Percentiles rank a stretch among this genome's conserved stretches.
phyloP scores from a whole-genome alignment of 1,139 yeast species.

The Debaryomycetaceae sp. region DNA sequence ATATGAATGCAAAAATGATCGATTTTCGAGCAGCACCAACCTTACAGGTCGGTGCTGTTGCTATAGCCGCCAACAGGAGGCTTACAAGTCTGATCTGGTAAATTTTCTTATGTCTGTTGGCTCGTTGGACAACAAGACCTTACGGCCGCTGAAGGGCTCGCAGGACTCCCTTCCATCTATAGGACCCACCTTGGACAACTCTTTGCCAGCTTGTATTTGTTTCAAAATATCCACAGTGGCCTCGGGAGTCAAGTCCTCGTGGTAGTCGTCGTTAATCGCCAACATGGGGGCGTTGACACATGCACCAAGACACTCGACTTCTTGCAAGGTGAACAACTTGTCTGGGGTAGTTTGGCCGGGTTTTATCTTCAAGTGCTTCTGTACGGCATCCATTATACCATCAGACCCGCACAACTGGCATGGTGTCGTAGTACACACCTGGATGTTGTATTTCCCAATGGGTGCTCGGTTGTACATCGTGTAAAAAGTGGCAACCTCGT shows the following conservation, averaged over 20 bases:
- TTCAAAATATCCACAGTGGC: constrained; percentile 60
- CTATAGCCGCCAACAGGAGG: background rate
- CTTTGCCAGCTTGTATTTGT: constrained; percentile 61
- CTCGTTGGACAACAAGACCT: constrained; percentile 56
- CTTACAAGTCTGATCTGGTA: constrained; percentile 33
- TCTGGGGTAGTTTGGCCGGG: constrained; percentile 82
- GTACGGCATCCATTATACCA: constrained; percentile 68
- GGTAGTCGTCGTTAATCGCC: constrained; percentile 79
- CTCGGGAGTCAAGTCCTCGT: constrained; percentile 77
- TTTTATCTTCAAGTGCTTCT: constrained; percentile 57
- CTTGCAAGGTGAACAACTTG: constrained; percentile 76
- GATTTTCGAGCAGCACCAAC: background rate
- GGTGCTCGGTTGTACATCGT: constrained; percentile 90
- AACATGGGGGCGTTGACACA: constrained; percentile 92
- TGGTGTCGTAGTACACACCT: constrained; percentile 88
- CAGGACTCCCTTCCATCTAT: constrained; percentile 66
- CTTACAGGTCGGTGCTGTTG: background rate
- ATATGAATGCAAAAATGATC: constrained; percentile 3
- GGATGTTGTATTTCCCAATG: constrained; percentile 81
- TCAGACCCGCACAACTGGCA: constrained; percentile 86
- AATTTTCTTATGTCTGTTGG: constrained; percentile 65
- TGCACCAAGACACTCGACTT: constrained; percentile 90
- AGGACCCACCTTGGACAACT: constrained; percentile 63
- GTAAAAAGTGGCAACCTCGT: constrained; percentile 90
- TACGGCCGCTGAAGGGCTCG: constrained; percentile 75